Base-by-base conservation (phyloP, 352 stramenopile species). In the Globisporangium canariense region DNA sequence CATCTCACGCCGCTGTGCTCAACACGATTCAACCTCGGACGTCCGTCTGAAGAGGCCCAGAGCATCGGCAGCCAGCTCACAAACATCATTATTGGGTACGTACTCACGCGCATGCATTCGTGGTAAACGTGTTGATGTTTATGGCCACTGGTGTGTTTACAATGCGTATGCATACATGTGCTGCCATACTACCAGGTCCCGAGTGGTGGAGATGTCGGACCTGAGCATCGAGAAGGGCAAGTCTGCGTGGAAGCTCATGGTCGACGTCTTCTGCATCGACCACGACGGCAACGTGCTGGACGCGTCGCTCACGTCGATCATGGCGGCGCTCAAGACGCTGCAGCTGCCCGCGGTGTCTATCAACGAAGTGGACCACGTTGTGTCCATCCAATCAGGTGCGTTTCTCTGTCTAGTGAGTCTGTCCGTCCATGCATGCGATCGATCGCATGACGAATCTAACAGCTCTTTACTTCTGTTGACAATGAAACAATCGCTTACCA, bases 261-360 rank as follows among this genome's bases (percentile, higher is more conserved):
- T 93, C n/a, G 83, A 91, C 56, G 82, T 93, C 8, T 88, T 88
- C 63, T 91, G 85, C 62, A 73, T 91, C 60, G 79, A 93, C 66
- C 83, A 94, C 60, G 86, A 94, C 63, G 86, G 86, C 25, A 94
- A 94, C 60, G 83, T 92, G 32, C 65, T 89, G 41, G 83, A 94
- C 41, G 80, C 84, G 5, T 71, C 83, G 46, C 77, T 94, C 20
- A 76, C 78, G 41, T 81, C 86, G 18, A 73, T 89, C 62, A 90
- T 94, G 75, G 74, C 80, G 36, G 78, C 81, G 47, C 79, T 94
- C 60, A 76, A 83, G 65, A 83, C 76, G 41, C 64, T 92, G 40
- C 70, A 76, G 40, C 65, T 94, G 34, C 86, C 86, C 1, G 77
- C 82, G 3, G 83, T 88, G 13, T 74, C 65, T 13, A 78, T 93